These are phyloP conservation scores for Quercus gilva DNA, from an alignment of 306 rosid species.

Conservation along the genomic window DNA sequence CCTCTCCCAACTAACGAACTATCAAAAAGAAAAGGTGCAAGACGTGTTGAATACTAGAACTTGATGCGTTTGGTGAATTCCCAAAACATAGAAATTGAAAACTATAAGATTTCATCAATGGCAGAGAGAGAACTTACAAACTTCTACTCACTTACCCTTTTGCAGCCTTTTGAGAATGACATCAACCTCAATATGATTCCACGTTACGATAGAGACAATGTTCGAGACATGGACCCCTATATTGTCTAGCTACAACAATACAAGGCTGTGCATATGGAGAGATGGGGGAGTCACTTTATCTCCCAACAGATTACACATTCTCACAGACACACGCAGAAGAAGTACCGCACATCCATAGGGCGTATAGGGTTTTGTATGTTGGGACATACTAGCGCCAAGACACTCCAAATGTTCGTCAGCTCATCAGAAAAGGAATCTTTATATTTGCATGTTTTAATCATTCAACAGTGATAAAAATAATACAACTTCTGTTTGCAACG, in stretches of 20 bases:
- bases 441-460: slow-evolving; percentile 14
- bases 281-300: slow-evolving; percentile 13
- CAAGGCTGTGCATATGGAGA: slow-evolving; percentile 31
- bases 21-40: not conserved
- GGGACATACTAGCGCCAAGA: slow-evolving; percentile 1
- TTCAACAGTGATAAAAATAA: slow-evolving; percentile 28
- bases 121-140: slow-evolving; percentile 5
- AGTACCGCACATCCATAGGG: slow-evolving; percentile 29
- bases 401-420: slow-evolving; percentile 18
- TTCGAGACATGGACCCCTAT: slow-evolving; percentile 15
- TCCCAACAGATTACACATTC: slow-evolving; percentile 3
- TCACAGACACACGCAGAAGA: not conserved
- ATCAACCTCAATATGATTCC: slow-evolving; percentile 10
- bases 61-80: slow-evolving; percentile 19
- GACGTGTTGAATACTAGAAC: slow-evolving; percentile 16
- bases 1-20: too few relatives aligned
- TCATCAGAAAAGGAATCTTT: slow-evolving; percentile 12
- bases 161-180: slow-evolving; percentile 31
- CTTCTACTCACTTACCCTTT: slow-evolving; percentile 12
- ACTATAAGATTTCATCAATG: slow-evolving; percentile 3
- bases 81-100: slow-evolving; percentile 1
- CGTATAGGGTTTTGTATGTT: slow-evolving; percentile 15
- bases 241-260: slow-evolving; percentile 17
- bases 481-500: slow-evolving; percentile 21
- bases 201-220: slow-evolving; percentile 24